These are phyloP conservation scores for Centrapalus pauciflorus DNA, from an alignment of 129 eudicot species.

Conservation along the genomic window DNA sequence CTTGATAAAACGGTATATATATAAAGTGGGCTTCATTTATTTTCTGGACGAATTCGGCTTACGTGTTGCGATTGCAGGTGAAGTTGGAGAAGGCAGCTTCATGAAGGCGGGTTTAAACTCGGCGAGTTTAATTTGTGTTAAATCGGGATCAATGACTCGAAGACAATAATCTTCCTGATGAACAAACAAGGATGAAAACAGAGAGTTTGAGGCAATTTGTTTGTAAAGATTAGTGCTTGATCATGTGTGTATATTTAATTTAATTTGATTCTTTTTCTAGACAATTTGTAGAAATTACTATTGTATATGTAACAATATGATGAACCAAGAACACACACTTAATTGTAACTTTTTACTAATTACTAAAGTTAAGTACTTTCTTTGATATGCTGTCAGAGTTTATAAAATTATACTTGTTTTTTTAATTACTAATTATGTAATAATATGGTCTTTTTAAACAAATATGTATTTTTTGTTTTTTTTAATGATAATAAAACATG, in stretches of 20 bases:
- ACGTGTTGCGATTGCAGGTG: conserved; percentile 20
- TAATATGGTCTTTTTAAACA: too few species aligned
- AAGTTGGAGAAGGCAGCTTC: conserved; percentile 24
- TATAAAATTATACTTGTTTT: too few species aligned
- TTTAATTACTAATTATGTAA: too few species aligned
- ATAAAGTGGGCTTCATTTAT: not conserved
- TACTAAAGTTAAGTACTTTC: too few species aligned
- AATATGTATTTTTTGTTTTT: not conserved
- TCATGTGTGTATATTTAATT: conserved; percentile 15
- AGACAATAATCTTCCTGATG: not conserved
- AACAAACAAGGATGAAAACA: not conserved
- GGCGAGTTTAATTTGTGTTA: conserved; percentile 12
- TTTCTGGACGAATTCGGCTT: not conserved
- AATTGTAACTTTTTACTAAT: too few species aligned
- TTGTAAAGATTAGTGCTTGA: conserved; percentile 19
- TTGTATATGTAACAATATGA: conserved; percentile 15
- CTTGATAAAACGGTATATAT: not conserved
- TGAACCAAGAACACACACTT: not conserved
- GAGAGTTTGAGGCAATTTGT: conserved; percentile 1
- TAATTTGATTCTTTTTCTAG: conserved; percentile 15
- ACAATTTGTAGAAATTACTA: conserved; percentile 5
- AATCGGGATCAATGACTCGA: not conserved
- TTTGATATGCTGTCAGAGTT: too few species aligned
- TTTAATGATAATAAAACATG: too few species aligned
- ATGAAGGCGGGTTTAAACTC: not conserved